Evolutionary conservation across 495 filamentous ascomycete species (phyloP).

Genomic region (Darksidea phi): DNA sequence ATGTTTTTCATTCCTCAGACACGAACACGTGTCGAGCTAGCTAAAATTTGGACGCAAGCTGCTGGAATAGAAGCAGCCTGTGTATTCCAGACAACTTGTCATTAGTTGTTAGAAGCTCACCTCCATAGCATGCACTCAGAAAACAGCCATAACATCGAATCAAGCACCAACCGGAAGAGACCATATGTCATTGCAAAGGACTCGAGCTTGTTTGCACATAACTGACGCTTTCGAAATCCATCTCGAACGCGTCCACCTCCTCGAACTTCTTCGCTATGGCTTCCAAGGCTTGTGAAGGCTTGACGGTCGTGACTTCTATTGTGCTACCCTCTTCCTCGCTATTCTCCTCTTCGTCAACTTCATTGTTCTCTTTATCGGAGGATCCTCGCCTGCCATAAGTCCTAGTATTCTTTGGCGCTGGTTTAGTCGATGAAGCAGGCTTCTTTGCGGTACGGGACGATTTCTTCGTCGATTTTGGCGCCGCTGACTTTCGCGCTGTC

Average conservation of each 20-base stretch:
- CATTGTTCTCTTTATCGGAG: conserved; percentile 54
- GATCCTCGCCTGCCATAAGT: conserved; percentile 40
- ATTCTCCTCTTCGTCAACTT: conserved; percentile 14
- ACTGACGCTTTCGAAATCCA: conserved; percentile 64
- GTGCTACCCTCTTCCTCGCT: conserved; percentile 40
- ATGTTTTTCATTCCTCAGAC: no score
- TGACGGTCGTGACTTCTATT: conserved; percentile 27
- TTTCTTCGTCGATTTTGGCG: conserved; percentile 9
- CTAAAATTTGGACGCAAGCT: no score
- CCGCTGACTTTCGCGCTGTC: conserved; percentile 5
- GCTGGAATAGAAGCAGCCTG: no score
- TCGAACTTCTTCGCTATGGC: conserved; percentile 57
- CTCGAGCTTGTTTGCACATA: conserved; percentile 25
- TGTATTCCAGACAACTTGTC: no score
- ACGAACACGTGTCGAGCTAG: no score
- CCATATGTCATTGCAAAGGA: conserved; percentile 29
- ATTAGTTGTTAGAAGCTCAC: no score
- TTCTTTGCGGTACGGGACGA: conserved; percentile 8
- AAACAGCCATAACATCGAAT: background rate
- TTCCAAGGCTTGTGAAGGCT: conserved; percentile 44
- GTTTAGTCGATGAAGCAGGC: background rate
- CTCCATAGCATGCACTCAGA: background rate
- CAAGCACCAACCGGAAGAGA: no score
- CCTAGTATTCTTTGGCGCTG: conserved; percentile 32
- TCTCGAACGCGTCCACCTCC: conserved; percentile 67